These are phyloP conservation scores for Fusarium albidum DNA, from an alignment of 2,329 filamentous ascomycete genomes.

Conservation along the genomic window DNA sequence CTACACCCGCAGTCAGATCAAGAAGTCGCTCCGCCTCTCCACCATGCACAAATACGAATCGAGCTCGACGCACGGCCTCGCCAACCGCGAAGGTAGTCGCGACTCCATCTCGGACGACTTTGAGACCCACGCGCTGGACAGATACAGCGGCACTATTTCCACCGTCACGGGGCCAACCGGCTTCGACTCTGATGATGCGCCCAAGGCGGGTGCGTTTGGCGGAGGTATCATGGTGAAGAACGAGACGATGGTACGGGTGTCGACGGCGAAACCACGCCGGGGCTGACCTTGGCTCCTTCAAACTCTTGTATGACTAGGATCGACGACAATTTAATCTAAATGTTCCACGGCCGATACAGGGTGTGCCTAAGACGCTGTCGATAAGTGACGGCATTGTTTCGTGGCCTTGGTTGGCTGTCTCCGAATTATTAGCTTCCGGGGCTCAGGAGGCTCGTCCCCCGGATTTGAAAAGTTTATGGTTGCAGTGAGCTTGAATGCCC, in stretches of 20 bases:
- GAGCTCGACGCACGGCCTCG: slow-evolving; percentile 35
- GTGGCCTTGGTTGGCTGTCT: too few relatives aligned
- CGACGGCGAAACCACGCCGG: too few relatives aligned
- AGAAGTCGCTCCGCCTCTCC: slow-evolving; percentile 31
- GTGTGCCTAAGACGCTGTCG: too few relatives aligned
- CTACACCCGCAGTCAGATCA: slow-evolving; percentile 30
- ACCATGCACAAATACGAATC: slow-evolving; percentile 31
- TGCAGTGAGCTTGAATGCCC: too few relatives aligned
- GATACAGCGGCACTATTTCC: slow-evolving; percentile 11
- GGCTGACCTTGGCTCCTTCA: too few relatives aligned
- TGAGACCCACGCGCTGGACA: slow-evolving; percentile 32
- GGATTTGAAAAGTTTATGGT: too few relatives aligned
- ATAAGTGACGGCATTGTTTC: too few relatives aligned
- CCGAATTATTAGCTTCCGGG: too few relatives aligned
- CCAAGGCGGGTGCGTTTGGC: not conserved
- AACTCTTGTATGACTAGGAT: too few relatives aligned
- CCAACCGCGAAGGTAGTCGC: slow-evolving; percentile 11
- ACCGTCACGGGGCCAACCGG: slow-evolving; percentile 14
- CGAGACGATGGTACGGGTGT: slow-evolving; percentile 26
- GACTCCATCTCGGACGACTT: slow-evolving; percentile 28
- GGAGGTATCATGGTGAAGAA: slow-evolving; percentile 33
- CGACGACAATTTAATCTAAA: too few relatives aligned
- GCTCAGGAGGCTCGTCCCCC: too few relatives aligned
- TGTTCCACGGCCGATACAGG: too few relatives aligned
- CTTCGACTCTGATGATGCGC: not conserved